A percentile compares a stretch with the other conserved stretches of the same genome.
Evolutionary conservation across 148 eudicot species (phyloP).

Genomic region (Nepenthes gracilis): DNA sequence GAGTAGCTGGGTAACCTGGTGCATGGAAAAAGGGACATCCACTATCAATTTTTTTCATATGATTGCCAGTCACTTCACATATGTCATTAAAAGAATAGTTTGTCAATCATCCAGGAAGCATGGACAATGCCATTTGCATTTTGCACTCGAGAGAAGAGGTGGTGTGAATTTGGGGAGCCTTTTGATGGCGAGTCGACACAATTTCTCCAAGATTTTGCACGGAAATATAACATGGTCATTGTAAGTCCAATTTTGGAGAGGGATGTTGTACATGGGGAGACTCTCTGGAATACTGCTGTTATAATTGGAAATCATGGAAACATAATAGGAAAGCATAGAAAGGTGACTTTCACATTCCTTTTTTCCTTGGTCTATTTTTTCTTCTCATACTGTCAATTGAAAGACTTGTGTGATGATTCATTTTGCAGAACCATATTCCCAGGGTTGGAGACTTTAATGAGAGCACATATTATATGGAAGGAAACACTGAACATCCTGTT

Average conservation of each 20-base stretch:
- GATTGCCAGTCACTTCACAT: too few relatives aligned
- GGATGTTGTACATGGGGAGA: conserved; percentile 82
- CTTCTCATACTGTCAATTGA: neutral
- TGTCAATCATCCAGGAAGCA: conserved; percentile 52
- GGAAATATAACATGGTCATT: conserved; percentile 87
- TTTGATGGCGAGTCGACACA: conserved; percentile 84
- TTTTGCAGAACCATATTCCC: conserved; percentile 89
- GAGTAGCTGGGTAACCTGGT: neutral
- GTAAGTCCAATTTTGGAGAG: conserved; percentile 88
- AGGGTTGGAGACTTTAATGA: conserved; percentile 95
- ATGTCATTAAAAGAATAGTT: too few relatives aligned
- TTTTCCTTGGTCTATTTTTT: neutral
- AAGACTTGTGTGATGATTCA: neutral
- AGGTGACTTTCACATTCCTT: conserved; percentile 33
- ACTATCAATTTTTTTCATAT: too few relatives aligned
- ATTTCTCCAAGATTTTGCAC: conserved; percentile 66
- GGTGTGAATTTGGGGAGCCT: conserved; percentile 97
- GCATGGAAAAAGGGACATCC: too few relatives aligned
- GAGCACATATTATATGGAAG: conserved; percentile 98
- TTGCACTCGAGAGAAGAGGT: conserved; percentile 91
- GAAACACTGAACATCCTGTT: conserved; percentile 96
- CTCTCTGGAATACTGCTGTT: conserved; percentile 89
- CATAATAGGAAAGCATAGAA: conserved; percentile 83
- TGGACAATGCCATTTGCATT: conserved; percentile 99
- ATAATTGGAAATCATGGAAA: conserved; percentile 88